Base-by-base conservation (phyloP, 305 asterid species). In the Fraxinus sp. region DNA sequence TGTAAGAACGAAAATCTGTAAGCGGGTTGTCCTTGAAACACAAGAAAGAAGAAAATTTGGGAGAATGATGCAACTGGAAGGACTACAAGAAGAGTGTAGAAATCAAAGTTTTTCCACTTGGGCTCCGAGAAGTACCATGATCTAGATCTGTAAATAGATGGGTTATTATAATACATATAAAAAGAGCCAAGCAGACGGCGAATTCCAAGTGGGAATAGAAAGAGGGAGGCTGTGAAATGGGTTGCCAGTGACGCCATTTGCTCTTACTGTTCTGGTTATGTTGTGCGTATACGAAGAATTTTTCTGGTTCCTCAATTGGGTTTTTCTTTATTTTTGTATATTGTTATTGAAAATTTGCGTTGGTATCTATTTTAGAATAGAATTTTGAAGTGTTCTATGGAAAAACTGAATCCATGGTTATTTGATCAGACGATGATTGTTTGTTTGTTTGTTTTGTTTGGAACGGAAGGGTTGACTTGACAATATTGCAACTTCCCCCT, bases 71-170 rank as follows among this genome's bases (percentile, higher is more conserved):
- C 91, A 59, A 93, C 74, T 1, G 97, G 97, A 18, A 94, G 97
- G 37, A 84, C 82, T 35, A 93, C 35, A 1, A 94, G 79, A 72
- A 94, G 92, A 20, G 90, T 3, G 88, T 90, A 90, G 3, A 94
- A 78, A 88, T 94, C 97, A 83, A 91, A 70, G 78, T 93, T 93
- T 85, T 89, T 91, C 97, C 97, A 93, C 85, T 87, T 94, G 86
- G 91, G 87, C 72, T 91, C 92, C 3, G 97, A 88, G 83, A 93
- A 90, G 81, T 92, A 89, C 98, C 97, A 94, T 30, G 85, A 70
- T 85, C 84, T 91, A 84, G 97, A 92, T 88, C 88, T 83, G 86
- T 85, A 90, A 73, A 88, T 86, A 80, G 94, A 90, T 76, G 97
- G 97, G 87, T 89, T 89, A n/a, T 83, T 87, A 49, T 91, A 90